Conservation (phyloP, 2,329 filamentous ascomycete species). For the Onygenales sp. region DNA sequence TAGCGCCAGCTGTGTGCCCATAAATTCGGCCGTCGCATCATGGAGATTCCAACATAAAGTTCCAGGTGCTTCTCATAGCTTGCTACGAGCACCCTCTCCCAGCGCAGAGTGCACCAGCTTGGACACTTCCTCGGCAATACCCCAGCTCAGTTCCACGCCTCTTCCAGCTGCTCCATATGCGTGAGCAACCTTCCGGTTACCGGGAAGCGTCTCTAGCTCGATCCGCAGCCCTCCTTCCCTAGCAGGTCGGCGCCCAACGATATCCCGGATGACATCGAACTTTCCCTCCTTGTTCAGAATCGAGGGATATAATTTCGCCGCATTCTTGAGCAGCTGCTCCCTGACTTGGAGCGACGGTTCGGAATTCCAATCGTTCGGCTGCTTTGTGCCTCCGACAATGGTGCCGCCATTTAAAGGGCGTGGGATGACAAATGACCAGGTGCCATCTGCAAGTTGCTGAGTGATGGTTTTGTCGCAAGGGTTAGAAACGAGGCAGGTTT, state of each 20-base stretch:
- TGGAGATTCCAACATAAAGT: too few relatives aligned
- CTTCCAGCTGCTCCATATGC: slow-evolving; percentile 53
- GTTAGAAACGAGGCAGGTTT: slow-evolving; percentile 40
- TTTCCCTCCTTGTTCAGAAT: slow-evolving; percentile 23
- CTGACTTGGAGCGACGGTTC: slow-evolving; percentile 41
- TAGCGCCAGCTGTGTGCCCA: too few relatives aligned
- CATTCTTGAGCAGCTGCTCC: slow-evolving; percentile 36
- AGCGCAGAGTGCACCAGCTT: slow-evolving; percentile 23
- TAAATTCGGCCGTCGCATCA: too few relatives aligned
- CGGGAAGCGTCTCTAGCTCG: slow-evolving; percentile 38
- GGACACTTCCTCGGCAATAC: slow-evolving; percentile 44
- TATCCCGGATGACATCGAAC: slow-evolving; percentile 37
- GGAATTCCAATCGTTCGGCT: slow-evolving; percentile 47
- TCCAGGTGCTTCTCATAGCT: background rate
- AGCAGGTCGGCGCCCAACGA: slow-evolving; percentile 37
- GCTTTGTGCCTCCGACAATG: slow-evolving; percentile 57
- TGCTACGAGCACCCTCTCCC: background rate
- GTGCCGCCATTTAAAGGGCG: slow-evolving; percentile 54
- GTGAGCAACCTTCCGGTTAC: slow-evolving; percentile 34
- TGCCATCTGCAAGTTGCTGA: slow-evolving; percentile 52
- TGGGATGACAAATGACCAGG: slow-evolving; percentile 55
- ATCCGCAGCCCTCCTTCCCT: slow-evolving; percentile 42
- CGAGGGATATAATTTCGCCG: slow-evolving; percentile 33
- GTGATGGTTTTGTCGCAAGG: slow-evolving; percentile 42
- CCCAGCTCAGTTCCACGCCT: slow-evolving; percentile 55